Evolutionary conservation across 805 yeast species (phyloP), one percentile per base, ranked within the genome.

Genomic region (Kodamaea kaohsiungensis): DNA sequence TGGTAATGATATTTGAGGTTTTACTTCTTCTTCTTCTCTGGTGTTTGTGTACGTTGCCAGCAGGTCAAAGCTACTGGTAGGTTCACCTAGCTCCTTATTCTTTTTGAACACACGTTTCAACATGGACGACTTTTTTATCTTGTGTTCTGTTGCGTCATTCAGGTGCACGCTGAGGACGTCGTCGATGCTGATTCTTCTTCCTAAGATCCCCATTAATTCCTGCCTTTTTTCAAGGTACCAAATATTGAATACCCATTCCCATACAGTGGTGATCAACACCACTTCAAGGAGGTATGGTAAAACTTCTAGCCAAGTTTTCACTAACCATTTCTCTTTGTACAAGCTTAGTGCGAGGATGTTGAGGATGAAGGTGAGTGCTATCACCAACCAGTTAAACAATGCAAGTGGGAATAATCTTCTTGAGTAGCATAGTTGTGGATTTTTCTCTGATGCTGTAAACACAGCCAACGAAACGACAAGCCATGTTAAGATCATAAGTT

Each of bases 201-300:
- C 92, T 46, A 87, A 75, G 8, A 87, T 81, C 0, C 87, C 87
- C 57, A 72, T 71, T 48, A 78, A 70, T 57, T 86, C 90, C 27
- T 72, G 65, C 33, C 76, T 67, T 56, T 77, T 73, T 56, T 83
- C 86, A 43, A 81, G 63, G 15, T 73, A 62, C 57, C 81, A 78
- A 43, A 85, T 82, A 45, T 83, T 78, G 60, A 74, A 80, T 8
- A 84, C 66, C 87, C 90, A 84, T 67, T 86, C 90, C 87, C 89
- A 86, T 1, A 84, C 75, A 19, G 82, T 72, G 1, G 85, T 80
- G 15, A 79, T 69, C 3, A 83, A 67, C 37, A 83, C 73, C 13
- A 84, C 73, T 48, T 81, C 80, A 5, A 82, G 61, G 42, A 84
- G 56, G 42, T 56, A 75, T 2, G 80, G 72, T 10, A 77, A 61